Base-by-base conservation (phyloP, 202 grass and related monocot species). In the Digitaria exilis region DNA sequence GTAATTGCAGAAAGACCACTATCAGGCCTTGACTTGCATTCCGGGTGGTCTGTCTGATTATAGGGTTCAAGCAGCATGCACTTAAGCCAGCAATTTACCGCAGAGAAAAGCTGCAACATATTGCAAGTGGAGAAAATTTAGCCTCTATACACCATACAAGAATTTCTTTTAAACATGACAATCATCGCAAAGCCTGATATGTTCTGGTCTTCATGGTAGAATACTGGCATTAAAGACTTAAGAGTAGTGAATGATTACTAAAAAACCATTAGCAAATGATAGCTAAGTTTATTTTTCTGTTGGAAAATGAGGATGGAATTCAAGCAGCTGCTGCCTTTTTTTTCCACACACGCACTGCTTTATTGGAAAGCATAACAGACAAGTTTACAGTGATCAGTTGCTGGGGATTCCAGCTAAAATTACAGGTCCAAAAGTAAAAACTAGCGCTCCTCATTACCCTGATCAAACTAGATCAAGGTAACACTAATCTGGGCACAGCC, bases 1-100 rank as follows among this genome's bases (percentile, higher is more conserved):
- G 95, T 95, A 24, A 98, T 98, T 25, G 95, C 92, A 65, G 95
- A 98, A 82, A 98, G 89, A 75, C 95, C 95, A 74, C 86, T 90
- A 54, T 98, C 92, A 4, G 95, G 95, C 87, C 95, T 94, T 51
- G 95, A 98, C 87, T 95, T 98, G 79, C 95, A 98, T 60, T 98
- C 90, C 9, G 88, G 88, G 85, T 98, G 87, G 77, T 98, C 95
- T 14, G 84, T 93, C 73, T 98, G 95, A 60, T 94, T 93, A 80
- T 91, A 95, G 59, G 95, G 95, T 65, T 98, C 95, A 58, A 98
- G 69, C 85, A 97, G 34, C 90, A 95, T 95, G 92, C 95, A 98
- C 71, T 97, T 98, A 54, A 98, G 91, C 92, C 95, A 98, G 79
- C 95, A 98, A 85, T 98, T 98, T 34, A 95, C 84, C 1, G 95